phyloP scores from a whole-genome alignment of 306 rosid genomes.

The Malus sieversii region DNA sequence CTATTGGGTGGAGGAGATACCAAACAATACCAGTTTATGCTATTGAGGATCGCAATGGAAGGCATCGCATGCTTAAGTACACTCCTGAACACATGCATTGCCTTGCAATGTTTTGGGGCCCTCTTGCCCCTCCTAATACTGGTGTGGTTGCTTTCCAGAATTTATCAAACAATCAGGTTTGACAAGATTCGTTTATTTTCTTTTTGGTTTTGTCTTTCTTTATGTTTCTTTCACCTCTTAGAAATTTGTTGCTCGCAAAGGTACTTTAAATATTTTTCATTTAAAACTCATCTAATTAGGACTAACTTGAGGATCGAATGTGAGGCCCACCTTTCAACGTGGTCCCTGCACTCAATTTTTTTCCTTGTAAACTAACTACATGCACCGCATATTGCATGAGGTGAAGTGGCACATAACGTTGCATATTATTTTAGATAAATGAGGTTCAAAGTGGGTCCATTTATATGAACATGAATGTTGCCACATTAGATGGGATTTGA shows the following conservation, averaged over 20 bases:
- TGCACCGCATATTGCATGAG: background rate
- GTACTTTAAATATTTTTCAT: background rate
- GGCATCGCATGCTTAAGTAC: slow-evolving; percentile 90
- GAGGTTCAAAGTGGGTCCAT: background rate
- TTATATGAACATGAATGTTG: background rate
- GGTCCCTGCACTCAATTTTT: too few relatives aligned
- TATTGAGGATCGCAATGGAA: slow-evolving; percentile 77
- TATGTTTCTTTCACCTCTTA: background rate
- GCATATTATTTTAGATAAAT: background rate
- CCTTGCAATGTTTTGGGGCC: slow-evolving; percentile 92
- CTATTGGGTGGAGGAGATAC: slow-evolving; percentile 96
- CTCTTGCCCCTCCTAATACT: slow-evolving; percentile 87
- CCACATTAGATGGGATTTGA: background rate
- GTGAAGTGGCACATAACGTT: background rate
- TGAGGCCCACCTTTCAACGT: too few relatives aligned
- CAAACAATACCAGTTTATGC: slow-evolving; percentile 90
- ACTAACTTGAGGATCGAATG: background rate
- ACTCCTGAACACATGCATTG: slow-evolving; percentile 96
- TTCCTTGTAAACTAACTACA: background rate
- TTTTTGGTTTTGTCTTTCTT: background rate
- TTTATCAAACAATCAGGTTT: slow-evolving; percentile 75
- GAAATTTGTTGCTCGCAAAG: background rate
- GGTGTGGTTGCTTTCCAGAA: slow-evolving; percentile 86
- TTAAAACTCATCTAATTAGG: background rate
- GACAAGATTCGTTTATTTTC: background rate